A percentile compares a stretch with the other conserved stretches of the same genome.
Evolutionary conservation across 805 yeast genomes (phyloP).

Genomic region (Lipomyces chichibuensis): DNA sequence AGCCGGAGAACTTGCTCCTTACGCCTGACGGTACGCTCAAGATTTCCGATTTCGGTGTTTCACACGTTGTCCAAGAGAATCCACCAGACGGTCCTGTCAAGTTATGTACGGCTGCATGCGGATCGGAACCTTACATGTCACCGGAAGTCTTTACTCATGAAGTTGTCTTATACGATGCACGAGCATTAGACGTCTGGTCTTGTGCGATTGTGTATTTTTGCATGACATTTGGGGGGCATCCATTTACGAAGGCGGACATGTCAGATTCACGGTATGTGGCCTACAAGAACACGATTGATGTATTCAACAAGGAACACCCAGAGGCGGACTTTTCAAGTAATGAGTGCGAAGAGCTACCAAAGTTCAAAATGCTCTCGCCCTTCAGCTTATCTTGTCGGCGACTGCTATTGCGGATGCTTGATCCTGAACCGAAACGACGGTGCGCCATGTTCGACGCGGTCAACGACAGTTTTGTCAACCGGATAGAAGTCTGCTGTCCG

Average conservation of each 20-base stretch:
- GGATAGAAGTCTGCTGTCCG: slow-evolving; percentile 36
- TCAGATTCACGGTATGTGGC: slow-evolving; percentile 38
- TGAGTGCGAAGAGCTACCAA: slow-evolving; percentile 26
- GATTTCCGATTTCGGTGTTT: slow-evolving; percentile 89
- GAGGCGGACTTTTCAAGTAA: slow-evolving; percentile 22
- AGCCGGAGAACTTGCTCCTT: slow-evolving; percentile 80
- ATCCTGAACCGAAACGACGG: slow-evolving; percentile 78
- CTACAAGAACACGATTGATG: slow-evolving; percentile 20
- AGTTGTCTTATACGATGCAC: slow-evolving; percentile 62
- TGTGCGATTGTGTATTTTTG: slow-evolving; percentile 94
- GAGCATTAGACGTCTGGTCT: slow-evolving; percentile 87
- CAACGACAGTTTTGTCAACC: slow-evolving; percentile 71
- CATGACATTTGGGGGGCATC: slow-evolving; percentile 53
- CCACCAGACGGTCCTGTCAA: slow-evolving; percentile 55
- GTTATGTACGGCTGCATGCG: slow-evolving; percentile 75
- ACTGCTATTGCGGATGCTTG: slow-evolving; percentile 75
- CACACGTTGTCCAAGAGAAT: slow-evolving; percentile 58
- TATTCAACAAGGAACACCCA: slow-evolving; percentile 30
- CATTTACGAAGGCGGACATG: slow-evolving; percentile 41
- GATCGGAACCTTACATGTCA: slow-evolving; percentile 87
- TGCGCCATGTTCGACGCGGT: slow-evolving; percentile 75
- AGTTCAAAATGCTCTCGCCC: slow-evolving; percentile 29
- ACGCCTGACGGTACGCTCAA: slow-evolving; percentile 74
- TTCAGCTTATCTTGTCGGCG: slow-evolving; percentile 33
- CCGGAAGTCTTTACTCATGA: slow-evolving; percentile 62